Conservation (phyloP, 345 rosid species). For the Lepidium sativum region DNA sequence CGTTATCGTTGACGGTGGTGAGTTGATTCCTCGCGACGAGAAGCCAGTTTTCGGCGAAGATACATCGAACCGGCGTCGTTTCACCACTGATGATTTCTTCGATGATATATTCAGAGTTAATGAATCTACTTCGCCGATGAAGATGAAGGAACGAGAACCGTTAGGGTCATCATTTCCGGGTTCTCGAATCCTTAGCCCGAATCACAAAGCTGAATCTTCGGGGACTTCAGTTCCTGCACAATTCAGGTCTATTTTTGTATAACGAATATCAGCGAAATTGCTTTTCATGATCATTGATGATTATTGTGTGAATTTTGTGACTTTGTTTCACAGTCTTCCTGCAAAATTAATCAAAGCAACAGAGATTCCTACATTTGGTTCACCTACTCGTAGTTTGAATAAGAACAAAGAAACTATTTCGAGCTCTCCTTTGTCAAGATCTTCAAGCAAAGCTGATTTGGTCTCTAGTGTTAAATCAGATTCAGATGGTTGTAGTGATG, state of each 20-base stretch:
- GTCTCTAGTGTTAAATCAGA: slow-evolving; percentile 8
- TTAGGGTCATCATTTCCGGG: slow-evolving; percentile 40
- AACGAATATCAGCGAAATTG: neutral
- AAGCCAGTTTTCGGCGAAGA: slow-evolving; percentile 84
- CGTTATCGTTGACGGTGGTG: slow-evolving; percentile 19
- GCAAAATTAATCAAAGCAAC: slow-evolving; percentile 37
- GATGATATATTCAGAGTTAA: slow-evolving; percentile 59
- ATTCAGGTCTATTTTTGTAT: slow-evolving; percentile 47
- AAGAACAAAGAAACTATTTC: slow-evolving; percentile 39
- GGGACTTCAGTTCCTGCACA: slow-evolving; percentile 43
- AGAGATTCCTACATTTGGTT: slow-evolving; percentile 49
- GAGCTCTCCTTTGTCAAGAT: slow-evolving; percentile 39
- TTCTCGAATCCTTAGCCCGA: slow-evolving; percentile 56
- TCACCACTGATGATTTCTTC: slow-evolving; percentile 45
- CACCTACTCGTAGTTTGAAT: slow-evolving; percentile 25
- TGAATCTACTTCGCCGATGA: slow-evolving; percentile 45
- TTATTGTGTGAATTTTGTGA: neutral
- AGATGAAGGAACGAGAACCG: slow-evolving; percentile 32
- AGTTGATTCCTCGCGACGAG: slow-evolving; percentile 23
- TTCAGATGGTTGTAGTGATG: neutral
- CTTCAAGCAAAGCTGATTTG: slow-evolving; percentile 31
- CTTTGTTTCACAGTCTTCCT: slow-evolving; percentile 48
- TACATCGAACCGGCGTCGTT: slow-evolving; percentile 31
- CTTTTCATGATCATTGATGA: neutral
- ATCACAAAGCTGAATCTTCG: slow-evolving; percentile 39